Evolutionary conservation across 192 early-diverging fungal species (phyloP).

Genomic region (Lobosporangium transversale): DNA sequence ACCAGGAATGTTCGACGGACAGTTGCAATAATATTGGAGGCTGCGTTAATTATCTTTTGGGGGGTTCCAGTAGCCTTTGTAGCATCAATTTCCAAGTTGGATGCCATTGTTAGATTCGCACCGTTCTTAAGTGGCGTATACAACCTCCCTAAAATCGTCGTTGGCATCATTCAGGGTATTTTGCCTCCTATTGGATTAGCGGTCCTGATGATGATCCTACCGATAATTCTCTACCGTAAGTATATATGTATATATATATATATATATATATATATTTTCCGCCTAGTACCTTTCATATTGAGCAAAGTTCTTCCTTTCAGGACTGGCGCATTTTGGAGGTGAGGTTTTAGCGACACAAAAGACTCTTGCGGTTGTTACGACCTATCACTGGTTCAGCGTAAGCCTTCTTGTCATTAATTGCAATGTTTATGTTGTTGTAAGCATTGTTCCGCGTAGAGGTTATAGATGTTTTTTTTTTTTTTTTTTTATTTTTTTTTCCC

Average conservation of each 20-base stretch:
- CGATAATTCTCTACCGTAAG: constrained; percentile 69
- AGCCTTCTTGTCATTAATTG: constrained; percentile 61
- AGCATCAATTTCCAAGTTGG: constrained; percentile 63
- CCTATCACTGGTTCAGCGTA: constrained; percentile 59
- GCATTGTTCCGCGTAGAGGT: no score
- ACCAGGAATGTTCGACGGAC: constrained; percentile 62
- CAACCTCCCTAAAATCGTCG: constrained; percentile 45
- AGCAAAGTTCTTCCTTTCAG: no score
- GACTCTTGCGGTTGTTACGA: constrained; percentile 26
- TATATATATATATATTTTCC: no score
- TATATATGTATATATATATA: no score
- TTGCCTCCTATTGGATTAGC: constrained; percentile 78
- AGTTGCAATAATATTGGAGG: constrained; percentile 61
- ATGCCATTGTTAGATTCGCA: constrained; percentile 60
- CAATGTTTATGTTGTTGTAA: not conserved
- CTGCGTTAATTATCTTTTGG: constrained; percentile 75
- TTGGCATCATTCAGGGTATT: constrained; percentile 76
- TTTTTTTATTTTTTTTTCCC: not conserved
- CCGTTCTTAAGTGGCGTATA: constrained; percentile 62
- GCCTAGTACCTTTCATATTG: no score
- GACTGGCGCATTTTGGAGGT: constrained; percentile 56
- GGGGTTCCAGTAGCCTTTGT: constrained; percentile 72
- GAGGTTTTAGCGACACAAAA: constrained; percentile 21
- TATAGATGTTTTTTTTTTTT: constrained; percentile 54
- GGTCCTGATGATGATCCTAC: constrained; percentile 73